Conservation (phyloP, 805 yeast genomes). For the Lipomyces mesembrius region DNA sequence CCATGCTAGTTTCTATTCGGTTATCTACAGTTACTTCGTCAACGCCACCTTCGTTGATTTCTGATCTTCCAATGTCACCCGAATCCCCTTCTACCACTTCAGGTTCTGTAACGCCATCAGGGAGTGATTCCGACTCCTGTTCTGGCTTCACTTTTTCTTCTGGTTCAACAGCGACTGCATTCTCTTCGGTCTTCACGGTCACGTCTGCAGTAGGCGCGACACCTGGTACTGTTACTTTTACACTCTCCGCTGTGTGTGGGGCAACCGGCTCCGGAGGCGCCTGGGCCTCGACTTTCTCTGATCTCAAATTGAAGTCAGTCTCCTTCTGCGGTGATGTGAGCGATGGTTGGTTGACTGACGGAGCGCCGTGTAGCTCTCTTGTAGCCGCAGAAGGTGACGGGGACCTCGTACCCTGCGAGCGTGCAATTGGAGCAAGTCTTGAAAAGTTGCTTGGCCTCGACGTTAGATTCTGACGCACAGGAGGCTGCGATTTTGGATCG, state of each 20-base stretch:
- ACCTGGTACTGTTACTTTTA: background rate
- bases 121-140: background rate
- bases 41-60: background rate
- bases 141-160: slow-evolving; percentile 8
- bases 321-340: slow-evolving; percentile 1
- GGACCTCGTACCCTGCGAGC: background rate
- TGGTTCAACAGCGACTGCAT: slow-evolving; percentile 1
- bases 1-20: background rate
- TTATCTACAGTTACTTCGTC: background rate
- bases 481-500: slow-evolving; percentile 1
- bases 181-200: background rate
- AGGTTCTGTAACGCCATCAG: slow-evolving; percentile 8
- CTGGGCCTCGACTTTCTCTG: background rate
- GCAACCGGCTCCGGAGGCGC: slow-evolving; percentile 3
- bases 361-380: background rate
- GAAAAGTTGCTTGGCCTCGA: background rate
- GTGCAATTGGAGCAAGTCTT: slow-evolving; percentile 2
- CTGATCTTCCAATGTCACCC: slow-evolving; percentile 9
- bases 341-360: slow-evolving; percentile 4
- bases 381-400: background rate
- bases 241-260: slow-evolving; percentile 6
- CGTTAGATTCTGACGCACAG: background rate
- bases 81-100: slow-evolving; percentile 6
- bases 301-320: background rate
- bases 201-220: background rate